Evolutionary conservation across 257 asterid species (phyloP).

Genomic region (Dorcoceras hygrometricum): DNA sequence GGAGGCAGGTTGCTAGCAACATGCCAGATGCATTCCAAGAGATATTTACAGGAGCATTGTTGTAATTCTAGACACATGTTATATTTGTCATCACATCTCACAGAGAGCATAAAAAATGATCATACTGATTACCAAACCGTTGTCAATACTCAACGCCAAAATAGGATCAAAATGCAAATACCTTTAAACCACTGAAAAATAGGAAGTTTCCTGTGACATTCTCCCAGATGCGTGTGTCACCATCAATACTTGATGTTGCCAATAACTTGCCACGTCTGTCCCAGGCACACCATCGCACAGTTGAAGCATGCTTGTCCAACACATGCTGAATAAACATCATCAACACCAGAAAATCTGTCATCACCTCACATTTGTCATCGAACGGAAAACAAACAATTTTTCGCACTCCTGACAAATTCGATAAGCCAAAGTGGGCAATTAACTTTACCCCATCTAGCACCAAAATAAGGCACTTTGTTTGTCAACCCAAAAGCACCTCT

Average conservation of each 20-base stretch:
- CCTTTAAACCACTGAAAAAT: conserved; percentile 35
- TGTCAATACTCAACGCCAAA: background rate
- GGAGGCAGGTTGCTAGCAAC: conserved; percentile 77
- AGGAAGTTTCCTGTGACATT: conserved; percentile 50
- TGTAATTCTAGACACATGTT: conserved; percentile 58
- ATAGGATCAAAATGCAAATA: conserved; percentile 2
- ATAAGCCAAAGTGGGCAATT: background rate
- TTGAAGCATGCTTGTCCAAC: conserved; percentile 3
- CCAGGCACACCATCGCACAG: conserved; percentile 91
- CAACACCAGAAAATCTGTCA: background rate
- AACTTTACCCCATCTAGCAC: background rate
- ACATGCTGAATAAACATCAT: background rate
- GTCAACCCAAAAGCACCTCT: too few relatives aligned
- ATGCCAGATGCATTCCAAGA: too few relatives aligned
- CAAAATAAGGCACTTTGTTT: background rate
- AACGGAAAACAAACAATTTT: too few relatives aligned
- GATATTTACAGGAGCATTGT: conserved; percentile 72
- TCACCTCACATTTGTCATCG: too few relatives aligned
- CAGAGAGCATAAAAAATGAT: background rate
- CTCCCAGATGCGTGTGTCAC: conserved; percentile 80
- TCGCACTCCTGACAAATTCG: background rate
- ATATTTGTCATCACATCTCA: conserved; percentile 10
- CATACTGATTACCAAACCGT: too few relatives aligned
- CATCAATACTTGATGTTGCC: conserved; percentile 93
- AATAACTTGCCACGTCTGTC: conserved; percentile 58